Evolutionary conservation across 805 yeast species (phyloP).

Genomic region (Cyberlindnera veronae): DNA sequence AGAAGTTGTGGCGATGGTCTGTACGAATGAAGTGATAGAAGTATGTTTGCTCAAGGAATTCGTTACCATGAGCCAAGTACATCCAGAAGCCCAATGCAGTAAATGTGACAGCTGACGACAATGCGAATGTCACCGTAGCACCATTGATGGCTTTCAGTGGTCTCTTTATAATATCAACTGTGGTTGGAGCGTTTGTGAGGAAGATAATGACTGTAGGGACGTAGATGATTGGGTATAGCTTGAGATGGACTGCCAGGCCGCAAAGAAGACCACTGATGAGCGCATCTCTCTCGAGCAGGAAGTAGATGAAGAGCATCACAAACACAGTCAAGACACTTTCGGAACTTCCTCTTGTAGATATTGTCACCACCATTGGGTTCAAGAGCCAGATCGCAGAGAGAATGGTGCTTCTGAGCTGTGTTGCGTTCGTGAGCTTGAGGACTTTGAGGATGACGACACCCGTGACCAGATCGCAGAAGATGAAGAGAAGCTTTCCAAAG

Average conservation of each 20-base stretch:
- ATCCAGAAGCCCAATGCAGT: constrained; percentile 47
- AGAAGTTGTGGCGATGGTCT: constrained; percentile 95
- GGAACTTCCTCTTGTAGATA: constrained; percentile 89
- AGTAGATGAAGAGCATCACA: constrained; percentile 56
- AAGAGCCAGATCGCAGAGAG: constrained; percentile 74
- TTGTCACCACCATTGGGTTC: constrained; percentile 93
- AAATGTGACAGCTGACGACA: constrained; percentile 43
- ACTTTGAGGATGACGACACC: constrained; percentile 57
- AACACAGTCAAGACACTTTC: constrained; percentile 85
- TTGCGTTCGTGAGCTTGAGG: constrained; percentile 28
- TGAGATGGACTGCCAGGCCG: constrained; percentile 75
- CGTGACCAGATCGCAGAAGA: constrained; percentile 74
- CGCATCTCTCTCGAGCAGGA: constrained; percentile 36
- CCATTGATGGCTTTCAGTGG: constrained; percentile 33
- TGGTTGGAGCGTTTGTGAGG: constrained; percentile 28
- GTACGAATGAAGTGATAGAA: constrained; percentile 77
- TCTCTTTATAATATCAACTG: constrained; percentile 25
- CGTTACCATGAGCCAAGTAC: constrained; percentile 69
- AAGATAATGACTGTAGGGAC: constrained; percentile 63
- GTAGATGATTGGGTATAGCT: constrained; percentile 88
- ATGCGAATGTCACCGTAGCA: constrained; percentile 39
- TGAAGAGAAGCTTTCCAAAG: constrained; percentile 79
- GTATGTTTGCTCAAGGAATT: constrained; percentile 74
- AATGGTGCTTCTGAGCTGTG: constrained; percentile 33
- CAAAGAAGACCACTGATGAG: constrained; percentile 29